Evolutionary conservation across 805 yeast species (phyloP).

Genomic region (Kazachstania martiniae): DNA sequence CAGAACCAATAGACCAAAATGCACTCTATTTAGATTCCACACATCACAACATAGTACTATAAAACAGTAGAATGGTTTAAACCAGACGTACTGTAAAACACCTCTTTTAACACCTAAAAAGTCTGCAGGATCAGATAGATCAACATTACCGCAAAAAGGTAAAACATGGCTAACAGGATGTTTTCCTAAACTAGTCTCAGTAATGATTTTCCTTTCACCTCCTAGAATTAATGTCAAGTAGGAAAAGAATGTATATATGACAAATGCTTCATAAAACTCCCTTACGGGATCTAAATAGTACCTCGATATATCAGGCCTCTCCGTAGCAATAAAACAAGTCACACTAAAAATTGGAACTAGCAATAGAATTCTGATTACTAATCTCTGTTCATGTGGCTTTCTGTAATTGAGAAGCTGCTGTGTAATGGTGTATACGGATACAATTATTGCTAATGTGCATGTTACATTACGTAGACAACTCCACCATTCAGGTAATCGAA

Average conservation of each 20-base stretch:
- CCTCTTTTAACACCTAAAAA: slow-evolving; percentile 73
- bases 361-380: slow-evolving; percentile 69
- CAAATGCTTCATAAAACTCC: slow-evolving; percentile 93
- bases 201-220: slow-evolving; percentile 74
- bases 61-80: slow-evolving; percentile 73
- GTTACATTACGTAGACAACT: slow-evolving; percentile 15
- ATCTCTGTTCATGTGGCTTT: slow-evolving; percentile 79
- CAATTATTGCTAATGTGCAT: slow-evolving; percentile 26
- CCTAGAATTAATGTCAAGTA: slow-evolving; percentile 75
- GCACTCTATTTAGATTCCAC: slow-evolving; percentile 37
- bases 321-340: slow-evolving; percentile 50
- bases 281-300: slow-evolving; percentile 57
- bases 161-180: slow-evolving; percentile 58
- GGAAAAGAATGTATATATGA: slow-evolving; percentile 84
- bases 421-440: slow-evolving; percentile 37
- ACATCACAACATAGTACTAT: slow-evolving; percentile 37
- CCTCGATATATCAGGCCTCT: slow-evolving; percentile 35
- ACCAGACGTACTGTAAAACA: slow-evolving; percentile 88
- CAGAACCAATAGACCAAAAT: slow-evolving; percentile 47
- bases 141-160: slow-evolving; percentile 44
- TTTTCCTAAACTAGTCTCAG: slow-evolving; percentile 52
- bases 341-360: slow-evolving; percentile 75
- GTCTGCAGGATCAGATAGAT: slow-evolving; percentile 77
- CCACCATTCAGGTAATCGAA: slow-evolving; percentile 18
- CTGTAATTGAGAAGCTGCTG: slow-evolving; percentile 64